phyloP scores from a whole-genome alignment of 441 rosid genomes.

The Melastoma candidum region DNA sequence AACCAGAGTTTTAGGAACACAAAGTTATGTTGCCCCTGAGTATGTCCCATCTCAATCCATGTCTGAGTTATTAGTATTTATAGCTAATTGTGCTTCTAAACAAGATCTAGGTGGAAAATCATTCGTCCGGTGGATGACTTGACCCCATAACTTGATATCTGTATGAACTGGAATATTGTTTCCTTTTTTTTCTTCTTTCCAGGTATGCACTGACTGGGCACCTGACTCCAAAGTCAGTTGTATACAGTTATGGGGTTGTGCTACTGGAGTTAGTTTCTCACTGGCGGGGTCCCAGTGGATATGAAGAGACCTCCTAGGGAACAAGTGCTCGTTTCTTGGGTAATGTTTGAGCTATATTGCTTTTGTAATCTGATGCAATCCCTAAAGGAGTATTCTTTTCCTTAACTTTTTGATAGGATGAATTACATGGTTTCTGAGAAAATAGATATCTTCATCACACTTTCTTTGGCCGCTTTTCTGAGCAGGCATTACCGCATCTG shows the following conservation, averaged over 20 bases:
- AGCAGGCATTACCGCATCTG: slow-evolving; percentile 65
- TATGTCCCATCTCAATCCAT: slow-evolving; percentile 16
- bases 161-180: not conserved
- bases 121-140: no score
- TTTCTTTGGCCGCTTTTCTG: slow-evolving; percentile 8
- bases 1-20: slow-evolving; percentile 69
- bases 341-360: slow-evolving; percentile 2
- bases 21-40: slow-evolving; percentile 77
- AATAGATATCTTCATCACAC: not conserved
- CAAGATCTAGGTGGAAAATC: no score
- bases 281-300: slow-evolving; percentile 66
- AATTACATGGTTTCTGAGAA: no score
- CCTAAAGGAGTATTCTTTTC: no score
- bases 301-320: slow-evolving; percentile 53
- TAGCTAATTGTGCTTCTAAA: no score
- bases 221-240: slow-evolving; percentile 68
- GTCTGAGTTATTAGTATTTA: no score
- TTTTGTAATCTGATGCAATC: no score
- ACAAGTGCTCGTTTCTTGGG: slow-evolving; percentile 65
- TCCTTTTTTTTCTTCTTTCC: slow-evolving; percentile 1
- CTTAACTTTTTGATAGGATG: no score
- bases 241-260: slow-evolving; percentile 65
- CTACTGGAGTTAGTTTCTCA: slow-evolving; percentile 51
- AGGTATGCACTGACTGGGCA: slow-evolving; percentile 76
- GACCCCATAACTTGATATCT: not conserved